Base-by-base conservation (phyloP, 208 protist species). In the Leptomonas pyrrhocoris region DNA sequence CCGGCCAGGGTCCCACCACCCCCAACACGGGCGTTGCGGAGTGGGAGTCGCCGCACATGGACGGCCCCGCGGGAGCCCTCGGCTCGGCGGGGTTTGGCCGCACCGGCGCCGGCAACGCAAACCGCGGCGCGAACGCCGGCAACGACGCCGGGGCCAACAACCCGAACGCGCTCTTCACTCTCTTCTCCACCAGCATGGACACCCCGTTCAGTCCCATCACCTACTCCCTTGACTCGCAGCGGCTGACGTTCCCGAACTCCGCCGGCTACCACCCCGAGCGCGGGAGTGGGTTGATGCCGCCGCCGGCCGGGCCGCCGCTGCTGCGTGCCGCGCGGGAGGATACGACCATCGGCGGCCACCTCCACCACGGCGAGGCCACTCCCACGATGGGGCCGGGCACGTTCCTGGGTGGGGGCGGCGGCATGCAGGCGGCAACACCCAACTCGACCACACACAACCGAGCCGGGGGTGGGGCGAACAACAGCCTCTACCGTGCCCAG, bases 121-220 rank as follows among this genome's bases (percentile, higher is more conserved):
- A 43, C 23, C 67, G 58, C 45, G 15, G 48, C 2, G 1, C 21
- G 2, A 56, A 56, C 51, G 21, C 5, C 4, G 30, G 34, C 27
- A 36, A 54, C 31, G 48, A 67, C 48, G 19, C 18, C 13, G 25
- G 11, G 28, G 21, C 36, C 31, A 60, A 27, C 27, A 64, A 48
- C 31, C 54, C 75, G 15, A 89, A 85, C 62, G 69, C 72, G 36
- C 90, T 83, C 38, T 95, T 95, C 69, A 93, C 85, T 12, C 77
- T 95, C 27, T 80, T 86, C 42, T 93, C 86, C 23, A 76, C 90
- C 8, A 92, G 85, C 61, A 83, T 92, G 61, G 80, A 95, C 50
- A 90, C 81, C 0, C 90, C 86, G 21, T 95, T 91, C 68, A 95
- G 90, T 68, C 90, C 90, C 49, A 95, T 95, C 73, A 93, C 85